Percentiles rank a stretch among this genome's conserved stretches.
These are phyloP conservation scores for Linnemannia elongata DNA, from an alignment of 192 early-diverging fungal species.

Conservation along the genomic window DNA sequence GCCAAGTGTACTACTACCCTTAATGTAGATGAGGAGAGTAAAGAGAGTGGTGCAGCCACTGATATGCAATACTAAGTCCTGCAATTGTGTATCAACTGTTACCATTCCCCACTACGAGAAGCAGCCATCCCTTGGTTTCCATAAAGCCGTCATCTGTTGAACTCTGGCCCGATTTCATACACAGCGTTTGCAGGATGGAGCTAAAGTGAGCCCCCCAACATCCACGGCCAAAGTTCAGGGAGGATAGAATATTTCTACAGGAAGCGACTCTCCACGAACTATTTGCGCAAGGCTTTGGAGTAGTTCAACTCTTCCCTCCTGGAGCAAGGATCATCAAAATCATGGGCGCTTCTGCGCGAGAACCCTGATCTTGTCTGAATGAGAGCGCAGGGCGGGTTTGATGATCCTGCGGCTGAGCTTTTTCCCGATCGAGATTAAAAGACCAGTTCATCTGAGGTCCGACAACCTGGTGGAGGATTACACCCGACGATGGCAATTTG, in stretches of 20 bases:
- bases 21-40: too few relatives aligned
- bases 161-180: not conserved
- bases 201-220: not conserved
- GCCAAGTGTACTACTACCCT: too few relatives aligned
- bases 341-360: not conserved
- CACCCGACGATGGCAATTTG: not conserved
- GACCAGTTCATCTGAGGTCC: not conserved
- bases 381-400: not conserved
- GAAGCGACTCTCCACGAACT: constrained; percentile 2
- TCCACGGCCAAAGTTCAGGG: not conserved
- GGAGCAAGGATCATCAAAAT: not conserved
- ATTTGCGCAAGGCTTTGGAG: not conserved
- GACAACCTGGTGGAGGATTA: not conserved
- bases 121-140: not conserved
- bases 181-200: constrained; percentile 6
- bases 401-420: not conserved
- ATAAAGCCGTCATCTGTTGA: not conserved
- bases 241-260: constrained; percentile 2
- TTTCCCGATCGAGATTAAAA: constrained; percentile 33
- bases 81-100: not conserved
- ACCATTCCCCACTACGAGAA: too few relatives aligned
- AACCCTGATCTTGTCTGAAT: not conserved
- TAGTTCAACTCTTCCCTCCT: not conserved
- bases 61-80: not conserved
- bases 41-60: too few relatives aligned